Base-by-base conservation (phyloP, 1,284 basidiomycete genomes). In the Pseudozyma sp. region DNA sequence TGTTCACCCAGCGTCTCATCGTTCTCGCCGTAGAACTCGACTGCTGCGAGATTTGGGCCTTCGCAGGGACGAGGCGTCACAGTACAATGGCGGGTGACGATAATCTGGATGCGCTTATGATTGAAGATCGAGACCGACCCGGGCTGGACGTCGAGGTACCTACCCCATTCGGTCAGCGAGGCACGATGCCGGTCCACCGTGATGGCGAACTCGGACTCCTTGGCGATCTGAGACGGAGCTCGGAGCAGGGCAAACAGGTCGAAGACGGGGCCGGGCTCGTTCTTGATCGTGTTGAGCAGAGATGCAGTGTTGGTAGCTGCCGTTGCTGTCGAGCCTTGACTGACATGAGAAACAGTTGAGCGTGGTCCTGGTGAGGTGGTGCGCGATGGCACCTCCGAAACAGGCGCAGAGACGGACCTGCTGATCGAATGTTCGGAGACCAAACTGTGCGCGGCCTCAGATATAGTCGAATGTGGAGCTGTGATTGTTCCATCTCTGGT, bases 1-100 rank as follows among this genome's bases (percentile, higher is more conserved):
- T 92, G 97, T 82, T 95, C 93, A 0, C 94, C 94, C 5, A 99
- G 89, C 1, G 96, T 95, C 84, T 90, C 90, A 84, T 99, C 96
- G 71, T 93, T 93, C 63, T 93, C 90, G 52, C 94, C 93, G 82
- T 99, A 99, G 86, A 96, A 98, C 31, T 90, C 91, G 86, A 93
- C 90, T 66, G 92, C 91, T 39, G 89, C 88, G 49, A 95, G 62
- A 12, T 85, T 54, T 25, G 87, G 87, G 45, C 86, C 87, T 6
- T 85, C 83, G 79, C 87, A 89, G 16, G 87, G 86, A 54, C 87
- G 86, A 45, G 86, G 85, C 3, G 85, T 83, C 2, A 89, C 51
- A 25, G 90, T 90, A 21, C 92, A 93, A 40, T 93, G 87, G 10
- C 89, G 91, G 78, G 90, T 92, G 76, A 91, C 90, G 87, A 91